Conservation (phyloP, 805 yeast species). For the Ogataea pini region DNA sequence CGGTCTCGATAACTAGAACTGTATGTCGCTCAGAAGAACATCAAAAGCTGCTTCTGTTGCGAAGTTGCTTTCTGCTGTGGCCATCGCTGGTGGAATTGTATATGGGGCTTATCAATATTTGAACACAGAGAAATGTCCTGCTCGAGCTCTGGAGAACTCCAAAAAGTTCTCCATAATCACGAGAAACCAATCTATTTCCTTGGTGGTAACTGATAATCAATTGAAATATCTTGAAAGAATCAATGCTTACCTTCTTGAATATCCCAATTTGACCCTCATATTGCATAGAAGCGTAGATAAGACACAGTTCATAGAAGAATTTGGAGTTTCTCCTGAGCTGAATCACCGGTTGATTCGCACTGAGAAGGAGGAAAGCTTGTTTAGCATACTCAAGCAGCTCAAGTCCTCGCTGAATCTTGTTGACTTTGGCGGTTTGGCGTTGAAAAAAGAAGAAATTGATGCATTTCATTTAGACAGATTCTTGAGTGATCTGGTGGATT, state of each 20-base stretch:
- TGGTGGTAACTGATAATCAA: constrained; percentile 21
- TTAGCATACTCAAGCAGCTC: constrained; percentile 57
- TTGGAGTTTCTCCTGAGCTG: constrained; percentile 25
- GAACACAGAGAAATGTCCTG: neutral
- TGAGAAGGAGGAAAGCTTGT: constrained; percentile 49
- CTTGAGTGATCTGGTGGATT: constrained; percentile 24
- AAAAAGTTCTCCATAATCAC: constrained; percentile 7
- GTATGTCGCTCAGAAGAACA: constrained; percentile 5
- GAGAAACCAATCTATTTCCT: constrained; percentile 14
- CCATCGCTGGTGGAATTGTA: constrained; percentile 13
- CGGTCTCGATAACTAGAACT: neutral
- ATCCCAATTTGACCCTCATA: constrained; percentile 28
- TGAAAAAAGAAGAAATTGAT: constrained; percentile 16
- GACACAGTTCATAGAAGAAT: constrained; percentile 15
- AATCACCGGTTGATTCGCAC: constrained; percentile 44
- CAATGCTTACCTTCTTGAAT: constrained; percentile 15
- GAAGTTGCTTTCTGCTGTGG: constrained; percentile 37
- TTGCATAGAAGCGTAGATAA: constrained; percentile 30
- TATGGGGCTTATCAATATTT: constrained; percentile 16
- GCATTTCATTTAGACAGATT: constrained; percentile 30
- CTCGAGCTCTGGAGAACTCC: neutral
- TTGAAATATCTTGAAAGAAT: constrained; percentile 12
- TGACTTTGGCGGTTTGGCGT: constrained; percentile 21
- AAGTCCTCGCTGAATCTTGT: constrained; percentile 29
- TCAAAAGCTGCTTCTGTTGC: neutral